Base-by-base conservation (phyloP, 2,329 filamentous ascomycete species). In the Fragosphaeria purpurea region DNA sequence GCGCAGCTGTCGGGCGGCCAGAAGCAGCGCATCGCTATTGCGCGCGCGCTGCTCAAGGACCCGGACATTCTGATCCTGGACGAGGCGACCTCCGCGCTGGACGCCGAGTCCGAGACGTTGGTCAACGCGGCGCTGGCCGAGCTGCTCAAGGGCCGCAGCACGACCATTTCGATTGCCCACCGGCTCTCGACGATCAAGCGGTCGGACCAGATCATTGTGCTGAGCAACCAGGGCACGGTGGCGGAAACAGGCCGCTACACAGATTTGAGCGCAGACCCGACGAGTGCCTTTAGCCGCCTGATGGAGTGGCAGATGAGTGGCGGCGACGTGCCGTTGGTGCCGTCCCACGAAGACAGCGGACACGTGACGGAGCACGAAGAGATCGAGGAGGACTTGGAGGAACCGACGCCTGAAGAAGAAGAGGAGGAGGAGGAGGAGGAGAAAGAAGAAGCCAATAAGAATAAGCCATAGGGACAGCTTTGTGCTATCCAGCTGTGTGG, bases 231-330 rank as follows among this genome's bases (percentile, higher is more conserved):
- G 61, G 94, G 93, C 55, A 84, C 79, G 52, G 91, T 98, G 4
- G 93, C 91, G 3, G 91, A 98, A 66, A 86, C 86, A 56, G 93
- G 93, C 51, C 85, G 84, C 52, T 98, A 95, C 65, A 70, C 76
- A 31, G 79, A 88, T 56, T 77, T 98, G 30, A 86, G 83, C 48
- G 73, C 77, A 5, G 80, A 88, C 53, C 77, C 79, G 12, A 72
- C 85, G 8, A 94, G 91, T 48, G 88, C 90, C 2, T 98, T 98
- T 63, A 91, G 83, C 60, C 93, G 86, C 69, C 74, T 98, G 48
- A 98, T 98, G 93, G 91, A 97, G 68, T 97, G 90, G 90, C 93
- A 98, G 70, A 86, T 97, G 80, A 93, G 79, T 60, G 91, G 90
- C 10, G 85, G 86, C 7, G 88, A 95, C 50, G 62, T 73, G 7